Evolutionary conservation across 129 eudicot genomes (phyloP), one percentile per base, ranked within the genome.

Genomic region (Flaveria ramosissima): DNA sequence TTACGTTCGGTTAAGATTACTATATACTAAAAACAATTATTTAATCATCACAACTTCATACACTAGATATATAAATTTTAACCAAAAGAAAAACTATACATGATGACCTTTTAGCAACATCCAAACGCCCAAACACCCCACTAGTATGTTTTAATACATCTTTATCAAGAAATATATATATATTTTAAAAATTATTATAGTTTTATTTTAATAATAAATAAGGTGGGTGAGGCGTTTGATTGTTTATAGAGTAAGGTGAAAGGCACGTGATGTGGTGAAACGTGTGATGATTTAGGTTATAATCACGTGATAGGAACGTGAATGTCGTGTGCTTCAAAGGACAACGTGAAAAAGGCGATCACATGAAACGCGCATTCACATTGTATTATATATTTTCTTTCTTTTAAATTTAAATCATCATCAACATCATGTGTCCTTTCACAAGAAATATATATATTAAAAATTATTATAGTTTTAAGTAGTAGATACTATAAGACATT

Each of bases 291-390:
- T n/a, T 80, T 63, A 67, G 71, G 48, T 68, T 43, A 80, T 65
- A 66, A 70, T 68, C 84, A 80, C 84, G 84, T 80, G 84, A 80
- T 46, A 48, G 67, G 79, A 74, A 80, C 84, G 79, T 80, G 80
- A 80, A 68, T 24, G 84, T 80, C 84, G 80, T 80, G 84, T 74
- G 63, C 5, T 45, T 80, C 30, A 80, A 74, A 80, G 56, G 76
- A 56, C 84, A 80, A 80, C 80, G 84, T 80, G 84, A 80, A 80
- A 80, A 80, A 80, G 84, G 71, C 43, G 9, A 68, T 67, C 84
- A 78, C 77, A 71, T 71, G 82, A 78, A 78, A 78, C 77, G 71
- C 75, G 80, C 80, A 47, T 74, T 74, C 32, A 56, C 68, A 73
- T 73, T 56, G 9, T 63, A 59, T 59, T 56, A n/a, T 63, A 59